Conservation (phyloP, 352 stramenopile genomes). For the Globisporangium viniferum region DNA sequence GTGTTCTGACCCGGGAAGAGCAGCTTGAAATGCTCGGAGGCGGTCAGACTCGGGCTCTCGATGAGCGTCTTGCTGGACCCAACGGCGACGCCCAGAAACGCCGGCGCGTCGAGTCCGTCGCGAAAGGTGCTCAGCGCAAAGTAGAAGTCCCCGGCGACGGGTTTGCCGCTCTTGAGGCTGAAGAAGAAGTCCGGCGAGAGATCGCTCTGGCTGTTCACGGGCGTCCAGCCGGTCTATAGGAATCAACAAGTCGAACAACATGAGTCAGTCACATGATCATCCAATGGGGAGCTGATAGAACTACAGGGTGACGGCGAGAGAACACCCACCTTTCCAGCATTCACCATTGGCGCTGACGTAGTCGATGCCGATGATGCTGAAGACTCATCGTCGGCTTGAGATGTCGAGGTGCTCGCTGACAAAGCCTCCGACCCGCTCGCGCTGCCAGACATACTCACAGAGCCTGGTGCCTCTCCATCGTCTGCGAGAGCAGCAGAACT, state of each 20-base stretch:
- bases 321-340: not conserved
- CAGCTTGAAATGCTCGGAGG: not conserved
- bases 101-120: not conserved
- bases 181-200: slow-evolving; percentile 1
- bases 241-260: not conserved
- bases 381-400: not conserved
- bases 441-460: not conserved
- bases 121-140: slow-evolving; percentile 4
- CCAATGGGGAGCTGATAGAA: not conserved
- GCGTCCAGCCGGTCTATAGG: not conserved
- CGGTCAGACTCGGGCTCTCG: not conserved
- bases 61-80: not conserved
- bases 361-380: not conserved
- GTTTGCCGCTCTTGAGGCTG: slow-evolving; percentile 2
- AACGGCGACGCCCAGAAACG: not conserved
- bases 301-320: not conserved
- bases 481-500: not conserved
- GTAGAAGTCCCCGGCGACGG: not conserved
- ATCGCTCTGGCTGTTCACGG: slow-evolving; percentile 2
- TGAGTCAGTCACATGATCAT: not conserved
- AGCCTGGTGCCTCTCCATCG: not conserved
- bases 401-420: not conserved
- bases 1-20: not conserved
- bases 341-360: not conserved
- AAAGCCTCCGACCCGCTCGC: not conserved